Evolutionary conservation across 2,329 filamentous ascomycete genomes (phyloP), one percentile per base, ranked within the genome.

Genomic region (Fusarium poae): DNA sequence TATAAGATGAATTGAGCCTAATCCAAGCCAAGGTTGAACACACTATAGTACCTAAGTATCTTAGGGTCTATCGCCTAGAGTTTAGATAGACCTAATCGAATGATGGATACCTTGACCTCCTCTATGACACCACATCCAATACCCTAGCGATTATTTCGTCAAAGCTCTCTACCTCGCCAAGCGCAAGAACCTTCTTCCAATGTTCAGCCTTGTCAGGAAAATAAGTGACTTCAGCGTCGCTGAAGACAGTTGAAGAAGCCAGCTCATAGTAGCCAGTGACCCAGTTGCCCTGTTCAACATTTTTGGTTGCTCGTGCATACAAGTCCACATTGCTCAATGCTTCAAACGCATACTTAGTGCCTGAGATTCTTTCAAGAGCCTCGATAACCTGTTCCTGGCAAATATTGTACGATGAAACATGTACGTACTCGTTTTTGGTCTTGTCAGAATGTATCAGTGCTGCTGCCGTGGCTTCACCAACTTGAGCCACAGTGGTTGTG

Each of bases 391-490:
- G 11, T 3, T 32, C 40, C 21, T 63, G 61, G 2, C 25, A 39
- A 0, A 23, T 20, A 1, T 63, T 64, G 13, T 18, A 63, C 1
- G 59, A 63, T 1, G 43, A 61, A 0, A 64, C 23, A 3, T 63
- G 20, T 1, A 63, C 51, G 1, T 63, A 64, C 0, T 64, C 35
- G 0, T 63, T 63, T 13, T 25, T 58, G 9, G 61, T 64, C 10
- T 45, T 45, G 0, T 35, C 37, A 0, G 11, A 15, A 0, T 64
- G 23, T 0, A 21, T 2, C 0, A 63, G n/a, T 2, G n/a, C 44
- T 8, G 59, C 50, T 5, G 61, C 59, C 2, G 61, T 64, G 6
- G 44, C 59, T 45, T 58, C 23, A 5, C 61, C 61, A 8, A 63
- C 61, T 35, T 58, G 32, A 8, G 51, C 25, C 8, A 32, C 61